Evolutionary conservation across 768 basidiomycete genomes (phyloP).

Genomic region (Termitomyces sp.): DNA sequence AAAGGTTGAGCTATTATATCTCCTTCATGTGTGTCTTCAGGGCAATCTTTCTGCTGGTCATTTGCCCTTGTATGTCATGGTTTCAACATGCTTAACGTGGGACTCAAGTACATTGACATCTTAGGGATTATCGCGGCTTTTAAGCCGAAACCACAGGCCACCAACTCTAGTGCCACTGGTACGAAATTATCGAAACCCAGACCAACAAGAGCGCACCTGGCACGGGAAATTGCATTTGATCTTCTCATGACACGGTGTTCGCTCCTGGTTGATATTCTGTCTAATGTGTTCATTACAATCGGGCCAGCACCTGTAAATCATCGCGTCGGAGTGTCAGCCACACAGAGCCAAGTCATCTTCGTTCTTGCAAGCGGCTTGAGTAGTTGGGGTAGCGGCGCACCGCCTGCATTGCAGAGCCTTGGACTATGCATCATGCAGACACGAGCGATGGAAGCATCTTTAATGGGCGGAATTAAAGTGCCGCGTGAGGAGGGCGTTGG

Average conservation of each 20-base stretch:
- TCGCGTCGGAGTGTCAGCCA: not conserved
- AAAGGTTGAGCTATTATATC: constrained; percentile 73
- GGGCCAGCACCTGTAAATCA: constrained; percentile 42
- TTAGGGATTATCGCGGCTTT: constrained; percentile 58
- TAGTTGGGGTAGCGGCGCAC: constrained; percentile 59
- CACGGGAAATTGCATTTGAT: constrained; percentile 68
- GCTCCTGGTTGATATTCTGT: constrained; percentile 59
- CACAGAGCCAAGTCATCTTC: constrained; percentile 45
- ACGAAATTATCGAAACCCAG: constrained; percentile 27
- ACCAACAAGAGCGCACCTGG: constrained; percentile 48
- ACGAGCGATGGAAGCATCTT: constrained; percentile 26
- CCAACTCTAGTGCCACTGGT: not conserved
- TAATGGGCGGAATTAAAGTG: not conserved
- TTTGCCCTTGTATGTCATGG: constrained; percentile 29
- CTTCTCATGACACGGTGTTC: constrained; percentile 55
- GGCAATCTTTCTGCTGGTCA: constrained; percentile 54
- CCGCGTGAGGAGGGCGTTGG: constrained; percentile 34
- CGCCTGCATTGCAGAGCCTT: constrained; percentile 69
- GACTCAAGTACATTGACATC: not conserved
- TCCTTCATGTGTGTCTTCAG: constrained; percentile 59
- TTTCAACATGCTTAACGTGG: not conserved
- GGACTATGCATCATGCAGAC: constrained; percentile 58
- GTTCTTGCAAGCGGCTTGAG: constrained; percentile 54
- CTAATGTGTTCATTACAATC: constrained; percentile 53
- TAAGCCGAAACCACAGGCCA: constrained; percentile 35